A percentile compares a stretch with the other conserved stretches of the same genome.
These are phyloP conservation scores for Berkeleyomyces basicola DNA, from an alignment of 2,329 filamentous ascomycete species.

Conservation along the genomic window DNA sequence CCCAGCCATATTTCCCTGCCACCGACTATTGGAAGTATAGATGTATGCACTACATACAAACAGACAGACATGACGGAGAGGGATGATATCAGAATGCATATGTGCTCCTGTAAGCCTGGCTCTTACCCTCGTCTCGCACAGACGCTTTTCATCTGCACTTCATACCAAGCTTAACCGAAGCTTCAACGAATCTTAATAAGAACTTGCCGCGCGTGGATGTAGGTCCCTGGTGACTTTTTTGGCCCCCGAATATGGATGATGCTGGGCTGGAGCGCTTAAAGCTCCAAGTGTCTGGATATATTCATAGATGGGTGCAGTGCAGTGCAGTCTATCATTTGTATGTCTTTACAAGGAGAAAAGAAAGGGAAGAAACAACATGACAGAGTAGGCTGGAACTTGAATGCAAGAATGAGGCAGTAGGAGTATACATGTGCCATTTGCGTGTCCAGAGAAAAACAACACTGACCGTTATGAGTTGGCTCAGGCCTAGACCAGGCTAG, in stretches of 20 bases:
- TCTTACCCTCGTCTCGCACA: not conserved
- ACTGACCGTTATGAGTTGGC: not conserved
- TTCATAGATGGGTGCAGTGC: not conserved
- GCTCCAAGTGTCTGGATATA: too few relatives aligned
- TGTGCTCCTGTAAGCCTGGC: not conserved
- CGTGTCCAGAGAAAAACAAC: not conserved
- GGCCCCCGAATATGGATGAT: too few relatives aligned
- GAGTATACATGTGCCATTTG: not conserved
- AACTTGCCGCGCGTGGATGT: not conserved
- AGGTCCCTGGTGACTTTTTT: not conserved
- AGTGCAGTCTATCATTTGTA: not conserved
- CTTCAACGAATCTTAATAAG: not conserved
- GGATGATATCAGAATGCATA: not conserved
- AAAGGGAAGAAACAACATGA: not conserved
- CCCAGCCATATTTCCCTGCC: not conserved
- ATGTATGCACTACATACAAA: too few relatives aligned
- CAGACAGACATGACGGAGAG: not conserved
- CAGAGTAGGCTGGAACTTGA: not conserved
- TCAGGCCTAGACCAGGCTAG: not conserved
- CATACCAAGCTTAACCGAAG: constrained; percentile 1
- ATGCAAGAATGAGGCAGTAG: not conserved
- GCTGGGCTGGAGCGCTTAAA: too few relatives aligned
- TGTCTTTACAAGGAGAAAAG: not conserved
- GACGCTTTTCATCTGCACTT: constrained; percentile 8
- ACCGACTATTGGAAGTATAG: too few relatives aligned